Evolutionary conservation across 371 early-diverging fungal genomes (phyloP).

Genomic region (Mucor saturninus): DNA sequence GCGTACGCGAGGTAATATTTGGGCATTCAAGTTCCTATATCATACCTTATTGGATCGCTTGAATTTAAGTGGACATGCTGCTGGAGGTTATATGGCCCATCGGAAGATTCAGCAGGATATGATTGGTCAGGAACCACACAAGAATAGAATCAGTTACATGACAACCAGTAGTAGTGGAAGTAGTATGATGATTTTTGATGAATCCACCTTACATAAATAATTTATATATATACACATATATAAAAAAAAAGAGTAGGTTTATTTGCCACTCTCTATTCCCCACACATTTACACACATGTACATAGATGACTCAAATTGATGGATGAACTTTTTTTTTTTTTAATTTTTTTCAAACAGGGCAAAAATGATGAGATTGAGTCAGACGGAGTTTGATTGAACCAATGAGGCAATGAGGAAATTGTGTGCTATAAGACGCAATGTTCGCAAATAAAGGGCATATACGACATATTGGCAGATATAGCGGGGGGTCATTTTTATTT

Average conservation of each 20-base stretch:
- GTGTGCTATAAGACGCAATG: conserved; percentile 43
- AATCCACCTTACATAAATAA: neutral
- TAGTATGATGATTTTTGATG: conserved; percentile 22
- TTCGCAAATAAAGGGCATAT: conserved; percentile 28
- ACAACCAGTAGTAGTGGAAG: conserved; percentile 27
- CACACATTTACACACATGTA: too few species aligned
- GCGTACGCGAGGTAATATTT: conserved; percentile 87
- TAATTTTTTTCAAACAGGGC: too few species aligned
- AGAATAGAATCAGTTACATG: conserved; percentile 25
- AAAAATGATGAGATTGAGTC: conserved; percentile 6
- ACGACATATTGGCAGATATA: neutral
- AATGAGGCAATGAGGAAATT: conserved; percentile 28
- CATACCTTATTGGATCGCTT: conserved; percentile 67
- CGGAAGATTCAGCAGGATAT: conserved; percentile 6
- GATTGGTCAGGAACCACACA: conserved; percentile 5
- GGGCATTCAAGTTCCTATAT: conserved; percentile 92
- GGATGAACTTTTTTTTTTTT: too few species aligned
- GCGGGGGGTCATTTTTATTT: conserved; percentile 10
- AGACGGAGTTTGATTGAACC: conserved; percentile 12
- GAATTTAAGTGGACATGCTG: conserved; percentile 57
- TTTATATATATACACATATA: too few species aligned
- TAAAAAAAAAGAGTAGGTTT: too few species aligned
- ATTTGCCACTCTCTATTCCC: too few species aligned
- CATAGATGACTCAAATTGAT: too few species aligned
- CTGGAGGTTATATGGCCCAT: conserved; percentile 39